Conservation (phyloP, 257 asterid species). For the Lycium ferocissimum region DNA sequence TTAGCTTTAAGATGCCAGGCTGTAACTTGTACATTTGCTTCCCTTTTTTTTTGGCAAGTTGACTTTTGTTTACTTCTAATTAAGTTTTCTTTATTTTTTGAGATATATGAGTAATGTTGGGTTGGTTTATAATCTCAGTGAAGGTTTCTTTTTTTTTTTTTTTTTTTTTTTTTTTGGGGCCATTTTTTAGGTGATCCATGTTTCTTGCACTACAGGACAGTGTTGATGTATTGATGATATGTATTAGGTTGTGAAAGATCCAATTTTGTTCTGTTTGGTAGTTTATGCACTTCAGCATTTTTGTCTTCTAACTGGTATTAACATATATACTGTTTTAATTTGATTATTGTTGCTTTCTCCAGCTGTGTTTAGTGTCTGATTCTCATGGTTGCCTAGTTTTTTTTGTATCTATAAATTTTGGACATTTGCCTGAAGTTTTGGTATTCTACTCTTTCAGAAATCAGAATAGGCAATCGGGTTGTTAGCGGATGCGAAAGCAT, state of each 20-base stretch:
- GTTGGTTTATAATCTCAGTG: constrained; percentile 6
- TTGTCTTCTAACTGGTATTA: constrained; percentile 23
- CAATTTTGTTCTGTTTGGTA: constrained; percentile 23
- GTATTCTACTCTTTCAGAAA: constrained; percentile 15
- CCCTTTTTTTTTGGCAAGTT: constrained; percentile 1
- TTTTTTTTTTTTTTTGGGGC: neutral
- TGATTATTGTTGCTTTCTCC: constrained; percentile 13
- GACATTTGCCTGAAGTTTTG: constrained; percentile 32
- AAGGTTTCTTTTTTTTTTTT: neutral
- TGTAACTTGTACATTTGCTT: neutral
- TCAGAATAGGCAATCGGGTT: neutral
- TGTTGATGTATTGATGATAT: constrained; percentile 21
- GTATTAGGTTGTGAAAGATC: constrained; percentile 23
- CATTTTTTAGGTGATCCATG: neutral
- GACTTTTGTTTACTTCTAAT: constrained; percentile 17
- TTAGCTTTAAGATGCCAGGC: constrained; percentile 28
- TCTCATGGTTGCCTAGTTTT: neutral
- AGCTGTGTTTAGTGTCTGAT: constrained; percentile 9
- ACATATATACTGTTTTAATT: constrained; percentile 17
- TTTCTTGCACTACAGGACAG: constrained; percentile 25
- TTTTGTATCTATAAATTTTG: neutral
- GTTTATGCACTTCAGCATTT: constrained; percentile 19
- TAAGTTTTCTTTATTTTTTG: neutral
- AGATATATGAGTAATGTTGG: neutral
- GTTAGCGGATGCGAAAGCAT: neutral